Conservation (phyloP, 2,329 filamentous ascomycete genomes). For the Mollisia scopiformis region DNA sequence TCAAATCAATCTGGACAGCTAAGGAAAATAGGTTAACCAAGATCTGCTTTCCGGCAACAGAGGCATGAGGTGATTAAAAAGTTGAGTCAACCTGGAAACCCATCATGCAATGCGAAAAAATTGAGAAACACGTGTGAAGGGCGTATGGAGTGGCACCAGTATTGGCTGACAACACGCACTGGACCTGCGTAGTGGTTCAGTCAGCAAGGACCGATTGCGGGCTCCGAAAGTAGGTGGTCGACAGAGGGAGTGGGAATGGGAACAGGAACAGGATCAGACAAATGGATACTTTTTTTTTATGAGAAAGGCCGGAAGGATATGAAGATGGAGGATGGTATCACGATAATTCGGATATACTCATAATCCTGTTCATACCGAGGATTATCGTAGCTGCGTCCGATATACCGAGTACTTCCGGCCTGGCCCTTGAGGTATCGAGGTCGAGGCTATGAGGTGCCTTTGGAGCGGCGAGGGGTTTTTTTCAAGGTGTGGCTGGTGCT, state of each 20-base stretch:
- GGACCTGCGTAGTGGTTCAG: too few species aligned
- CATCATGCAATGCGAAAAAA: constrained; percentile 23
- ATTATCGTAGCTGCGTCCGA: constrained; percentile 17
- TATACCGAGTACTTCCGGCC: constrained; percentile 23
- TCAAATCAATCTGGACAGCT: too few species aligned
- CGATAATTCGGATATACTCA: constrained; percentile 19
- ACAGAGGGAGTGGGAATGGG: background rate
- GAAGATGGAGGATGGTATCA: constrained; percentile 31
- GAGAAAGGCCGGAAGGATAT: background rate
- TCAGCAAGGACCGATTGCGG: background rate
- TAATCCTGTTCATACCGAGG: constrained; percentile 9
- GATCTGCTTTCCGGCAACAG: background rate
- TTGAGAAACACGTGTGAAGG: constrained; percentile 28
- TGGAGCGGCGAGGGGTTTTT: background rate
- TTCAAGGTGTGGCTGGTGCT: background rate
- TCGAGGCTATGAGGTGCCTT: background rate
- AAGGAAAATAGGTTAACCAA: background rate
- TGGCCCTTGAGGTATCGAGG: background rate
- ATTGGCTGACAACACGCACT: constrained; percentile 17
- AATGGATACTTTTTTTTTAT: background rate
- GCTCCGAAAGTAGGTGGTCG: background rate
- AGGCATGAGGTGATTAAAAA: constrained; percentile 19
- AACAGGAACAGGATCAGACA: background rate
- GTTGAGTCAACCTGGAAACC: constrained; percentile 19
- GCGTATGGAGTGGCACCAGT: constrained; percentile 17